phyloP scores from a whole-genome alignment of 331 rosid species.

The Prunus yedoensis region DNA sequence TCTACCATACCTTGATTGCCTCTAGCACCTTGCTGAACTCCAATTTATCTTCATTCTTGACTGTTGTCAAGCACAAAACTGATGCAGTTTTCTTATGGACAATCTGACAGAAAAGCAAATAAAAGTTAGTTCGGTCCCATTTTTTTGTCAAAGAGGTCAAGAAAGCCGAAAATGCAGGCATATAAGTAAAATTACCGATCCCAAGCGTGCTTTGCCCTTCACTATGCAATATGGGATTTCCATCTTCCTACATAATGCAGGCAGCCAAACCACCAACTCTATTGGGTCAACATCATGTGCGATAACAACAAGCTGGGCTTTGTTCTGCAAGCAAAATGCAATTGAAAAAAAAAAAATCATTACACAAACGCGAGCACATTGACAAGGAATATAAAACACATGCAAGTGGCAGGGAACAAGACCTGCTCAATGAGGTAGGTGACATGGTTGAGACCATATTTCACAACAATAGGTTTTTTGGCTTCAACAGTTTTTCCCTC shows the following conservation, averaged over 20 bases:
- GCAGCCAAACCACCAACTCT: conserved; percentile 56
- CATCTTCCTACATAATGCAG: conserved; percentile 56
- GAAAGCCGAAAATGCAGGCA: not conserved
- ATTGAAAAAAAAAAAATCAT: not conserved
- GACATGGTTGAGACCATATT: conserved; percentile 46
- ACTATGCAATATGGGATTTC: conserved; percentile 57
- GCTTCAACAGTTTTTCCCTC: conserved; percentile 36
- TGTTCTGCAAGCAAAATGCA: conserved; percentile 33
- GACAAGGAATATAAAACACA: not conserved
- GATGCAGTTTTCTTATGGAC: conserved; percentile 51
- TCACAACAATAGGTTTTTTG: conserved; percentile 42
- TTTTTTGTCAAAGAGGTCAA: not conserved
- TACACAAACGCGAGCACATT: not conserved
- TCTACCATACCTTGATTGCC: conserved; percentile 41
- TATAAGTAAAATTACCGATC: conserved; percentile 29
- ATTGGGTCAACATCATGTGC: conserved; percentile 58
- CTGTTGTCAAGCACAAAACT: conserved; percentile 49
- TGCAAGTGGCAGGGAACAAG: not conserved
- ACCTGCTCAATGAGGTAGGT: conserved; percentile 51
- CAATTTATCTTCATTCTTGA: conserved; percentile 49
- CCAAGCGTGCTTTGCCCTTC: conserved; percentile 48
- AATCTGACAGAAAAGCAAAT: conserved; percentile 24
- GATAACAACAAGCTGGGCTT: conserved; percentile 49
- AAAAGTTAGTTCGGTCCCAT: not conserved
- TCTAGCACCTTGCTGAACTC: conserved; percentile 51